phyloP scores from a whole-genome alignment of 495 filamentous ascomycete species.

The Clavariopsis aquatica region DNA sequence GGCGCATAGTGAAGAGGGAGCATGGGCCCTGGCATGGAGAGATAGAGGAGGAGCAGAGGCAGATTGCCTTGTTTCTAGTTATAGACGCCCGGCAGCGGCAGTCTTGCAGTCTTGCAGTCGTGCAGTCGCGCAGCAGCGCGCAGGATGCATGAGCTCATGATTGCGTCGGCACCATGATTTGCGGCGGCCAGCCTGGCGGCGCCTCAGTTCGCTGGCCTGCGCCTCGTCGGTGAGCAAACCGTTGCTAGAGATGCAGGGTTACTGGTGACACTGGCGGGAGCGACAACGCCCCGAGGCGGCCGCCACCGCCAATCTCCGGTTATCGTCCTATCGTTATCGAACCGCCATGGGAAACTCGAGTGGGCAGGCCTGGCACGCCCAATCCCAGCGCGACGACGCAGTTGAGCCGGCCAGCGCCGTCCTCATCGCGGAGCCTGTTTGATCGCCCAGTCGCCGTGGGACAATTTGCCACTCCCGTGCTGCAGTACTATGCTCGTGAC shows the following conservation, averaged over 20 bases:
- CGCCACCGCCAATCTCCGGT: conserved; percentile 28
- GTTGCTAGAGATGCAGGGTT: not conserved
- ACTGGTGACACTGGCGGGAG: conserved; percentile 1
- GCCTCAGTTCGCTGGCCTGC: too few relatives aligned
- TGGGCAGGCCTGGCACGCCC: conserved; percentile 8
- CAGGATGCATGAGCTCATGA: not conserved
- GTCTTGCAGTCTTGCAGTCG: too few relatives aligned
- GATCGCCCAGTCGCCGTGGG: conserved; percentile 6
- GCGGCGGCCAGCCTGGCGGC: not conserved
- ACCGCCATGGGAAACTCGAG: not conserved
- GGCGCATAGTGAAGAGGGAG: not conserved
- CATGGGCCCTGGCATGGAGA: not conserved
- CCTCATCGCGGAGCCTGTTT: conserved; percentile 10
- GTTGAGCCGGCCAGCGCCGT: conserved; percentile 6
- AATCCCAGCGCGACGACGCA: conserved; percentile 7
- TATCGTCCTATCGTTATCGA: conserved; percentile 21
- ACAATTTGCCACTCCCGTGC: conserved; percentile 3
- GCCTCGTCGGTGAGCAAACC: conserved; percentile 1
- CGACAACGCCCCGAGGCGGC: not conserved
- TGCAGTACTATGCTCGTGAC: not conserved
- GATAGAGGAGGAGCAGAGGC: not conserved
- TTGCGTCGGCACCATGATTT: not conserved
- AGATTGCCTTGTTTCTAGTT: not conserved
- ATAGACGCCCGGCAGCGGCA: too few relatives aligned
- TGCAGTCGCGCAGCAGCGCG: too few relatives aligned